Conservation (phyloP, 163 green algal genomes). For the Prototheca cutis region DNA sequence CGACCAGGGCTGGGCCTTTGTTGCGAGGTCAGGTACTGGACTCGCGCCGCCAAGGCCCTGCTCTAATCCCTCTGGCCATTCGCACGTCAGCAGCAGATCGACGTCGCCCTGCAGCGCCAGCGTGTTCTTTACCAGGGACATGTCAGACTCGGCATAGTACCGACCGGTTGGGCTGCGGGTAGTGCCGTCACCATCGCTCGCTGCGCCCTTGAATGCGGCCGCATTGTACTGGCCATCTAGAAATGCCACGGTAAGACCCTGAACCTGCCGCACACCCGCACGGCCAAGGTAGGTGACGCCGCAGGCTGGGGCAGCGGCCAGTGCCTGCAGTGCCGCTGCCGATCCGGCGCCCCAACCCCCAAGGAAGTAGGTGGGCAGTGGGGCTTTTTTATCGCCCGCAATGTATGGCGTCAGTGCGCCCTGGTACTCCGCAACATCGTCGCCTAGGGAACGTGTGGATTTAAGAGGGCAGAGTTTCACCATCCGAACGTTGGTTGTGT, state of each 20-base stretch:
- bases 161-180: slow-evolving; percentile 11
- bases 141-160: slow-evolving; percentile 33
- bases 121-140: slow-evolving; percentile 27
- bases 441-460: no score
- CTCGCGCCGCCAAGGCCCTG: no score
- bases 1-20: no score
- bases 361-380: slow-evolving; percentile 67
- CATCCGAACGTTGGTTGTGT: no score
- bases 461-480: no score
- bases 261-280: slow-evolving; percentile 35
- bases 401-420: slow-evolving; percentile 48
- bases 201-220: slow-evolving; percentile 21
- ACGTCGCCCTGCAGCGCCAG: slow-evolving; percentile 58
- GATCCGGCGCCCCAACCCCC: slow-evolving; percentile 42
- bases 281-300: slow-evolving; percentile 48
- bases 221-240: slow-evolving; percentile 59
- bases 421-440: slow-evolving; percentile 19
- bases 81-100: slow-evolving; percentile 72
- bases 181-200: no score
- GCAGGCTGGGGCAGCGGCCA: slow-evolving; percentile 11
- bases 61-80: slow-evolving; percentile 62
- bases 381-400: slow-evolving; percentile 32
- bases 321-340: slow-evolving; percentile 3
- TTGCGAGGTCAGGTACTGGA: no score
- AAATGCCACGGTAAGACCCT: slow-evolving; percentile 61